A percentile compares a stretch with the other conserved stretches of the same genome.
Conservation (phyloP, 768 basidiomycete species). For the Mycena leptocephala region DNA sequence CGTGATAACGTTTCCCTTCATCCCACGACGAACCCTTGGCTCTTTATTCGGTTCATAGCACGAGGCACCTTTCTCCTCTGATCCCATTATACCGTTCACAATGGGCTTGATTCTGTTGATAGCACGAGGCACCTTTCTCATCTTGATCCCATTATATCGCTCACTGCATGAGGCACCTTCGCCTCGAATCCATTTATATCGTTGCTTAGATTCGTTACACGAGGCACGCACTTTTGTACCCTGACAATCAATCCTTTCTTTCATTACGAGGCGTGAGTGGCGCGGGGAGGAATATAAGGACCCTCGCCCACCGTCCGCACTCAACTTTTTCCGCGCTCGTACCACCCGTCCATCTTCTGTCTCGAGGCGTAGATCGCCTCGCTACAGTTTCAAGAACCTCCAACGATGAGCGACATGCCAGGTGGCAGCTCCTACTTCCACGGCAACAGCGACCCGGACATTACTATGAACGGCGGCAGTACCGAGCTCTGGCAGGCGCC, state of each 20-base stretch:
- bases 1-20: not conserved
- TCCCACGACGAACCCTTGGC: not conserved
- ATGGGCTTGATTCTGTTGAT: no score
- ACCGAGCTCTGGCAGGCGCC: no score
- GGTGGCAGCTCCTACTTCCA: not conserved
- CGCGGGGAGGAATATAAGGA: not conserved
- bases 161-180: not conserved
- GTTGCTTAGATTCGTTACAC: not conserved
- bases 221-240: not conserved
- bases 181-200: not conserved
- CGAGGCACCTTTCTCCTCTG: no score
- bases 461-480: not conserved
- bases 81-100: no score
- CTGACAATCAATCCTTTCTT: no score
- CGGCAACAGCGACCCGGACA: not conserved
- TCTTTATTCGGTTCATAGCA: no score
- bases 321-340: not conserved
- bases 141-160: no score
- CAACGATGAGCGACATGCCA: conserved; percentile 4
- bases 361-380: conserved; percentile 6
- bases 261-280: not conserved
- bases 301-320: not conserved
- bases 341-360: not conserved
- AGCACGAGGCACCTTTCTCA: no score
- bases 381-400: not conserved